Conservation (phyloP, 2,329 filamentous ascomycete species). For the Fusarium sp. region DNA sequence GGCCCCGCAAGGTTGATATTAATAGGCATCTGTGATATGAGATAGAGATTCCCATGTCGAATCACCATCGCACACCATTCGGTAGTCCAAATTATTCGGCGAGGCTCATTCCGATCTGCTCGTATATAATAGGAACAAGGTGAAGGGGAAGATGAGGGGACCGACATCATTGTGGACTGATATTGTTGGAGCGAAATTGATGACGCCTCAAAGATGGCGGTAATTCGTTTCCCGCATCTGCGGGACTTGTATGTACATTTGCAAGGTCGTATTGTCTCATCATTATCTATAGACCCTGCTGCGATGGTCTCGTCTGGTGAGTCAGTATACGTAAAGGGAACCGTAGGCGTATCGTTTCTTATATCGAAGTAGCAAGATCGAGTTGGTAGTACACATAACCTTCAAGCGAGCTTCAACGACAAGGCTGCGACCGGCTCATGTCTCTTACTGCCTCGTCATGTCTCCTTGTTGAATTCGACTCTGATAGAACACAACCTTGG, state of each 20-base stretch:
- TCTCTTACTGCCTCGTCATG: neutral
- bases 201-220: slow-evolving; percentile 43
- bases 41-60: neutral
- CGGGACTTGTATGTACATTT: slow-evolving; percentile 34
- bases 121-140: neutral
- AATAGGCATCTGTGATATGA: neutral
- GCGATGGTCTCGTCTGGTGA: neutral
- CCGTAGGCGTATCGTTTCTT: neutral
- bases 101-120: neutral
- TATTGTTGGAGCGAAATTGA: slow-evolving; percentile 42
- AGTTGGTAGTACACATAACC: neutral
- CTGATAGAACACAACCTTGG: slow-evolving; percentile 1
- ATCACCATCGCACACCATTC: neutral
- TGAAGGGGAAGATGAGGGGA: slow-evolving; percentile 17
- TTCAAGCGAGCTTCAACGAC: slow-evolving; percentile 7
- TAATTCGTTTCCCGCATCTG: slow-evolving; percentile 29
- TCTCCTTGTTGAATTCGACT: slow-evolving; percentile 2
- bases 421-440: slow-evolving; percentile 10
- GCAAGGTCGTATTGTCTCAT: slow-evolving; percentile 30
- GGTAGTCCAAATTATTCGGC: neutral
- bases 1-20: neutral
- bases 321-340: neutral
- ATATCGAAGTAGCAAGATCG: neutral
- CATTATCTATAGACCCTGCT: neutral
- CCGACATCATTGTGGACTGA: slow-evolving; percentile 49